phyloP scores from a whole-genome alignment of 169 alveolate genomes.

The Eimeria falciformis region DNA sequence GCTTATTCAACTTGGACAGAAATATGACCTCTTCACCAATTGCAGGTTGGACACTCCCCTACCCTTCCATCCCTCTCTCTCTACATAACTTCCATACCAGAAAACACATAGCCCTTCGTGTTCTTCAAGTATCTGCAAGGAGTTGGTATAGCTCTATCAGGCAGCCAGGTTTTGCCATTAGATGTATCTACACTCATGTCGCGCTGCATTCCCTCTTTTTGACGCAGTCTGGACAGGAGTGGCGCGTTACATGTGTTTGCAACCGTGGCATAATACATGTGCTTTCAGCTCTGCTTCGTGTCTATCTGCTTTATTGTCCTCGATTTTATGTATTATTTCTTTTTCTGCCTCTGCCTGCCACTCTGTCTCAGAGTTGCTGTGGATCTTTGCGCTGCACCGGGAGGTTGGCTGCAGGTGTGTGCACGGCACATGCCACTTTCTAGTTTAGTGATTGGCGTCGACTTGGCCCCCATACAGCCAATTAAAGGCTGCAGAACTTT shows the following conservation, averaged over 20 bases:
- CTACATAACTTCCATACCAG: too few relatives aligned
- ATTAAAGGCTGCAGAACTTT: slow-evolving; percentile 95
- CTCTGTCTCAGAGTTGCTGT: slow-evolving; percentile 86
- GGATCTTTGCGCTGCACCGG: slow-evolving; percentile 99
- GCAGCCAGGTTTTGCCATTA: too few relatives aligned
- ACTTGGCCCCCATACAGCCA: slow-evolving; percentile 97
- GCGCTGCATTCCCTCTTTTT: too few relatives aligned
- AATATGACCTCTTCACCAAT: slow-evolving; percentile 89
- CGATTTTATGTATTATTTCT: not conserved
- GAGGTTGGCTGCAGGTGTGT: slow-evolving; percentile 98
- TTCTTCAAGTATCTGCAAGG: too few relatives aligned
- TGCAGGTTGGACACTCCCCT: not conserved
- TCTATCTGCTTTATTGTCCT: too few relatives aligned
- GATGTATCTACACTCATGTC: too few relatives aligned
- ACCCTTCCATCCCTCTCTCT: not conserved
- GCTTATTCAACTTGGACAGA: slow-evolving; percentile 97
- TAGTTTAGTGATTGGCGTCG: slow-evolving; percentile 95
- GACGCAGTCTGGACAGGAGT: too few relatives aligned
- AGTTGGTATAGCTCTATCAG: too few relatives aligned
- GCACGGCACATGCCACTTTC: slow-evolving; percentile 95
- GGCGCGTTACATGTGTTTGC: too few relatives aligned
- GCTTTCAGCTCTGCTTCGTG: too few relatives aligned
- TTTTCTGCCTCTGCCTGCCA: slow-evolving; percentile 71
- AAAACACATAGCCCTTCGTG: too few relatives aligned
- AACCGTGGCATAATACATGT: too few relatives aligned